These are phyloP conservation scores for Aspergillus calidoustus DNA, from an alignment of 2,329 filamentous ascomycete species.

Conservation along the genomic window DNA sequence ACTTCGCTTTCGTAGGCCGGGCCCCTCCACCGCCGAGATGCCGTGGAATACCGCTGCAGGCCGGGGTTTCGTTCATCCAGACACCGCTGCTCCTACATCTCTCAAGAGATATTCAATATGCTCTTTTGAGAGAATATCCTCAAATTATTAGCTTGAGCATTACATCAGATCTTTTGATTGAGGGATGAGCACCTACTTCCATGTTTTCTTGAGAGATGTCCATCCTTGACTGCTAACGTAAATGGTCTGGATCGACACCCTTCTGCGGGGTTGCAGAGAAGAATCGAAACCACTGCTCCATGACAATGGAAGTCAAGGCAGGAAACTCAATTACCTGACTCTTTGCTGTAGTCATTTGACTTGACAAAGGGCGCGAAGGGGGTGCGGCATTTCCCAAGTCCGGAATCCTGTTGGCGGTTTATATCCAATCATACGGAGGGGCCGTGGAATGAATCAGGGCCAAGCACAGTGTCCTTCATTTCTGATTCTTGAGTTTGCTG, in stretches of 20 bases:
- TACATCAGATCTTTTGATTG: neutral
- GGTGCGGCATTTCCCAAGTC: neutral
- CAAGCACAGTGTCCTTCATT: neutral
- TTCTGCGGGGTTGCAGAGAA: neutral
- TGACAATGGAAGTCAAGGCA: neutral
- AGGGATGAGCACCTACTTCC: neutral
- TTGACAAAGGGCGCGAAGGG: neutral
- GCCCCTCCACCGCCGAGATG: neutral
- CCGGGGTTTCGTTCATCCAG: neutral
- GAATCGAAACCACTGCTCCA: neutral
- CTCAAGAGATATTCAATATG: neutral
- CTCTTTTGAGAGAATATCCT: neutral
- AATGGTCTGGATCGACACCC: neutral
- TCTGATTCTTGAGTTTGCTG: neutral
- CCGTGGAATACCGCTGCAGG: constrained; percentile 2
- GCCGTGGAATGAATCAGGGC: neutral
- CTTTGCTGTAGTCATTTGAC: neutral
- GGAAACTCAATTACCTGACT: neutral
- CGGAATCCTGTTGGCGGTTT: neutral
- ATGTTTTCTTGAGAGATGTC: neutral
- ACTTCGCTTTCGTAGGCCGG: neutral
- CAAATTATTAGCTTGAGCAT: neutral
- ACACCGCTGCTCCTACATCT: neutral
- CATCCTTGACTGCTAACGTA: neutral
- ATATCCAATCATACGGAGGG: neutral